Evolutionary conservation across 495 filamentous ascomycete species (phyloP), one percentile per base, ranked within the genome.

Genomic region (Cairneyella variabilis): DNA sequence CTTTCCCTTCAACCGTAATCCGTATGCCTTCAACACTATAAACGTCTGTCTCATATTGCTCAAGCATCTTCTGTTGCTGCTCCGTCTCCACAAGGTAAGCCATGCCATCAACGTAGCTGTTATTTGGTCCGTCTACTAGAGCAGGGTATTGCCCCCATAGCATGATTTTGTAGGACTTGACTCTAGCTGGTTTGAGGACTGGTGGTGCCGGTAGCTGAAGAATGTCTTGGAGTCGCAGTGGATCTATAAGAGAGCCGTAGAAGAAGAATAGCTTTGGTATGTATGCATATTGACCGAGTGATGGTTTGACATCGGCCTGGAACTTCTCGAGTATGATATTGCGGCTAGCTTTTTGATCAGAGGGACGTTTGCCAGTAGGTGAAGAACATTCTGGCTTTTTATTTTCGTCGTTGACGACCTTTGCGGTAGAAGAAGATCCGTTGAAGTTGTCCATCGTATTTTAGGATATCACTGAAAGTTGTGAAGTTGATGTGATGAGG

Each of bases 211-310:
- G 47, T 25, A 51, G 54, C 54, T 46, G 54, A 46, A 57, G 47
- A 4, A 57, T n/a, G n/a, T n/a, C 48, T 44, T 51, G 54, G 27
- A 57, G 54, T 51, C 17, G 38, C 47, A 28, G 22, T 25, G n/a
- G 47, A 57, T 51, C 46, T 30, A 28, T 57, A 30, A 51, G 54
- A 51, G 54, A 36, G 54, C 54, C 47, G 36, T 44, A n/a, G n/a
- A n/a, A 57, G 46, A 57, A 57, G 54, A 57, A 57, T 44, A 21
- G 53, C 53, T 56, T 56, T 49, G 53, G 45, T 42, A 37, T 50
- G 44, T 56, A 56, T 40, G 27, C 21, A 25, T 49, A 48, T 49
- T 49, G 44, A 49, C 22, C 36, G 22, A 50, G 53, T 40, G 45
- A 44, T 56, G 53, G 45, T 21, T 42, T 44, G 47, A 17, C 45